Evolutionary conservation across 1,284 basidiomycete genomes (phyloP), one percentile per base, ranked within the genome.

Genomic region (Cerioporus squamosus): DNA sequence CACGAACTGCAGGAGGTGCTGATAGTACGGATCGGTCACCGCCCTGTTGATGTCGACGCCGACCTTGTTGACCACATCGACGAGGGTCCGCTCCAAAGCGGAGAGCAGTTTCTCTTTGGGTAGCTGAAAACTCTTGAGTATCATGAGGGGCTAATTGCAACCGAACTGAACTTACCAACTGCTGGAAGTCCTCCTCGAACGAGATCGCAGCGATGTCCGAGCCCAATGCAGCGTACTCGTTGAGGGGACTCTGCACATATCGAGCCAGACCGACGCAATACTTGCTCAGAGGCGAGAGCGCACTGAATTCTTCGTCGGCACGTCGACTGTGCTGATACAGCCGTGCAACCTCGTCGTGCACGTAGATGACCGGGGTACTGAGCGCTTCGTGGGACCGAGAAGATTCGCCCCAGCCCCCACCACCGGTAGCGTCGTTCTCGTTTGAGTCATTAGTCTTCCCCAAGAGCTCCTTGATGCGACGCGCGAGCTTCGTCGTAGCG

Each of bases 21-120:
- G 90, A 68, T 96, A 93, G 73, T 98, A 98, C 1, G 87, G 72
- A 73, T 97, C 93, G 2, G 86, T 86, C 26, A 95, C 88, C 31
- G 94, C 93, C 29, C 89, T 88, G 72, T 99, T 98, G 77, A 99
- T 92, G 71, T 98, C 96, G 44, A 99, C 94, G 23, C 97, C 97
- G 61, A 95, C 90, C 67, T 87, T 88, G 76, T 96, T 98, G 60
- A 94, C 91, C 18, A 93, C 81, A 69, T 98, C 95, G 53, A 97
- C 93, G 42, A 99, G 77, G 43, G 87, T 89, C 39, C 94, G 86
- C 74, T 99, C 97, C 31, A 98, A 84, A 9, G 90, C 86, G 15
- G 81, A 75, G 53, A 94, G 75, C 22, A 99, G 79, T 70, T 95
- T 96, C 68, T 97, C 97, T 62, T 81, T 82, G 0, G 95, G 88